These are phyloP conservation scores for Camellia sinensis DNA, from an alignment of 148 eudicot genomes.

Conservation along the genomic window DNA sequence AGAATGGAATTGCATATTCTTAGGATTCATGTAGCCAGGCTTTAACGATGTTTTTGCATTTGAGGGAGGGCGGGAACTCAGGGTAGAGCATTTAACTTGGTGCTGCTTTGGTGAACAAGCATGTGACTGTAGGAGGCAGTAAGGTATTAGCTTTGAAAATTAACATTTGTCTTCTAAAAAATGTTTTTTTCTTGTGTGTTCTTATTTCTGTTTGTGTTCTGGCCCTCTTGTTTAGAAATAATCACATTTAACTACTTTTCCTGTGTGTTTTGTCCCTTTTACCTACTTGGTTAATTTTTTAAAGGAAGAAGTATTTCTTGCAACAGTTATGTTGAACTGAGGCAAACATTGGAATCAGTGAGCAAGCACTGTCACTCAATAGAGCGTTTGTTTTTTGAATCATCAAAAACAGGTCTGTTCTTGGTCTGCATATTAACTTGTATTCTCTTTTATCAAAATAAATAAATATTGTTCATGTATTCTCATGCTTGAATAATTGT, in stretches of 20 bases:
- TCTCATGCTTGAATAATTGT: background rate
- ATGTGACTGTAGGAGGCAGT: background rate
- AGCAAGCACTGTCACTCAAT: constrained; percentile 42
- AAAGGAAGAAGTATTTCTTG: constrained; percentile 6
- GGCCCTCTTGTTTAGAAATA: background rate
- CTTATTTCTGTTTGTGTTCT: constrained; percentile 4
- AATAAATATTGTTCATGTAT: background rate
- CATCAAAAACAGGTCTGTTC: constrained; percentile 46
- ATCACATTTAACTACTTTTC: background rate
- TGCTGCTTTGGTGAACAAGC: background rate
- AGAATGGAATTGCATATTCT: background rate
- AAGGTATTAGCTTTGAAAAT: background rate
- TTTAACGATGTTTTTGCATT: too few relatives aligned
- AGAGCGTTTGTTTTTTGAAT: constrained; percentile 55
- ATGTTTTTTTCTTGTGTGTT: background rate
- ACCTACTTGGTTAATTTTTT: background rate
- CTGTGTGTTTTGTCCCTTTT: background rate
- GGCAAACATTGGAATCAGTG: constrained; percentile 56
- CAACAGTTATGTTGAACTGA: constrained; percentile 52
- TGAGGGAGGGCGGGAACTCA: background rate
- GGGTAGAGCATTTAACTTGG: background rate
- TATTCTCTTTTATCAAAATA: too few relatives aligned
- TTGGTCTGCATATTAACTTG: background rate
- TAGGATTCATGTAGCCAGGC: background rate
- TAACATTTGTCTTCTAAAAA: too few relatives aligned